Conservation (phyloP, 2,329 filamentous ascomycete genomes). For the Colletotrichum ledebouriae region DNA sequence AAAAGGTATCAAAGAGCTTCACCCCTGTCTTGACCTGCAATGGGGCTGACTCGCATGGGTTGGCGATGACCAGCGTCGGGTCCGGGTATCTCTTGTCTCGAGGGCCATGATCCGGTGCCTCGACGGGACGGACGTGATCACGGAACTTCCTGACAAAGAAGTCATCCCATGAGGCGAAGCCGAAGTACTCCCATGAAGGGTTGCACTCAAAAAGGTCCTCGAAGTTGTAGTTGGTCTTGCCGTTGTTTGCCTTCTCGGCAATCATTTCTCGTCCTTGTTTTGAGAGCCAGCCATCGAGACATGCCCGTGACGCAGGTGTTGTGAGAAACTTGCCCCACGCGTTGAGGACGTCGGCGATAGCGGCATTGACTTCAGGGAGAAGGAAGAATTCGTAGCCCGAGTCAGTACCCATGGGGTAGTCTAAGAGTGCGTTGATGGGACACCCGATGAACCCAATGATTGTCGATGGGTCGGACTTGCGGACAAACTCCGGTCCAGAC, state of each 20-base stretch:
- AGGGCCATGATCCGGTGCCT: conserved; percentile 64
- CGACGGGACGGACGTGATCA: conserved; percentile 69
- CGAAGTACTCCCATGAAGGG: conserved; percentile 64
- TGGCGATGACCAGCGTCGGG: conserved; percentile 61
- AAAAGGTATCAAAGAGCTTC: conserved; percentile 72
- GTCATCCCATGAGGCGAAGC: conserved; percentile 76
- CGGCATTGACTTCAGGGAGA: conserved; percentile 63
- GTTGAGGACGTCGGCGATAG: conserved; percentile 65
- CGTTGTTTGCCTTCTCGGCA: conserved; percentile 56
- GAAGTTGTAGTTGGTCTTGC: conserved; percentile 60
- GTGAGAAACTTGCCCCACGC: conserved; percentile 53
- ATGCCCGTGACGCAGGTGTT: conserved; percentile 46
- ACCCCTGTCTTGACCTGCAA: conserved; percentile 66
- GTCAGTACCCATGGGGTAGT: conserved; percentile 70
- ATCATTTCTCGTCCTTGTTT: conserved; percentile 39
- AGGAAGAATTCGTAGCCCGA: conserved; percentile 68
- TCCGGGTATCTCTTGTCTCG: not conserved
- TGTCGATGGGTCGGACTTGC: not conserved
- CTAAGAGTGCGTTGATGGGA: conserved; percentile 69
- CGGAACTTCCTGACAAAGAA: conserved; percentile 75
- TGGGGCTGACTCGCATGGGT: conserved; percentile 74
- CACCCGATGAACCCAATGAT: conserved; percentile 62
- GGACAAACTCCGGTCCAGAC: conserved; percentile 18
- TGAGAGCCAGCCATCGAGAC: conserved; percentile 43
- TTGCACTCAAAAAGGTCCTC: conserved; percentile 74